Percentiles rank a stretch among this genome's conserved stretches.
phyloP scores from a whole-genome alignment of 768 basidiomycete genomes.

The Paxillus involutus region DNA sequence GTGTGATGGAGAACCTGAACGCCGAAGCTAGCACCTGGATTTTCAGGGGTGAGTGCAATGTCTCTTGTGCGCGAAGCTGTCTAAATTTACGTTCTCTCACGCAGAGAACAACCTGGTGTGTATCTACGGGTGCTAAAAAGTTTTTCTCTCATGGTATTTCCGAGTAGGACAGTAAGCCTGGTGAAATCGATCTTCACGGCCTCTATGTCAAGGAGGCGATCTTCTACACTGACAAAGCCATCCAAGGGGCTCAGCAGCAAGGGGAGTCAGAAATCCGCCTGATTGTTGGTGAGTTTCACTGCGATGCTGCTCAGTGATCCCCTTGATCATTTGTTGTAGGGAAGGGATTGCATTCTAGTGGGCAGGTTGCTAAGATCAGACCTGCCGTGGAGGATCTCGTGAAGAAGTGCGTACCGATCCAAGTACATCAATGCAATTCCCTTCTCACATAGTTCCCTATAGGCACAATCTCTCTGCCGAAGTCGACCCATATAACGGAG shows the following conservation, averaged over 20 bases:
- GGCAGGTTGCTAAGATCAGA: constrained; percentile 80
- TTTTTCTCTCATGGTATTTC: neutral
- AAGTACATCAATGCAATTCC: neutral
- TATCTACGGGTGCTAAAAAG: neutral
- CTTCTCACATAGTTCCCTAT: neutral
- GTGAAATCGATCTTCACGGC: constrained; percentile 88
- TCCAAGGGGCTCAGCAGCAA: constrained; percentile 61
- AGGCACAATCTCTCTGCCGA: constrained; percentile 74
- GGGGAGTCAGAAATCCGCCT: constrained; percentile 69
- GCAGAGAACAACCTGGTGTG: constrained; percentile 75
- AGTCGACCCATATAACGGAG: constrained; percentile 77
- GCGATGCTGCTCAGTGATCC: neutral
- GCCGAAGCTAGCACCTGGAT: constrained; percentile 87
- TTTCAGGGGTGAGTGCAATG: constrained; percentile 52
- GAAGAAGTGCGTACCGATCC: constrained; percentile 54
- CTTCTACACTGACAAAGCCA: constrained; percentile 64
- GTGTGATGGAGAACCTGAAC: constrained; percentile 77
- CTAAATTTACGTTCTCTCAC: neutral
- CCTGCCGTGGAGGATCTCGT: constrained; percentile 90
- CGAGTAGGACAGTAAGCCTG: constrained; percentile 60
- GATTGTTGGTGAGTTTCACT: constrained; percentile 73
- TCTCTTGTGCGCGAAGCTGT: neutral
- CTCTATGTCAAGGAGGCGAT: constrained; percentile 94
- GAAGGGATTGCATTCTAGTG: constrained; percentile 83
- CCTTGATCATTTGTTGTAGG: constrained; percentile 37